Conservation (phyloP, 352 stramenopile species). For the Phytopythium mirpurense region DNA sequence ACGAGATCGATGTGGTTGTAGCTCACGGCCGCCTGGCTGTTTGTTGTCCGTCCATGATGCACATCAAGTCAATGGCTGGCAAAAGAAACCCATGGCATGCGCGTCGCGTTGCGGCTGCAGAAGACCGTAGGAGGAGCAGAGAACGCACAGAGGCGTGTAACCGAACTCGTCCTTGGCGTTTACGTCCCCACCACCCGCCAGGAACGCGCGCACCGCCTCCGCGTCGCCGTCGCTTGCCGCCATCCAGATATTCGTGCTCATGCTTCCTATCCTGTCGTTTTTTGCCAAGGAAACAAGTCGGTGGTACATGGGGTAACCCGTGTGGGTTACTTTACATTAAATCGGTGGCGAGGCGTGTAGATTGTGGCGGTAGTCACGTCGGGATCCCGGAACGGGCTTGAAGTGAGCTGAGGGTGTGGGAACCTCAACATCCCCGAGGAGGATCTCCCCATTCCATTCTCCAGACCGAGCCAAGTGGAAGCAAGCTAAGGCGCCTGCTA, state of each 20-base stretch:
- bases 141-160: conserved; percentile 58
- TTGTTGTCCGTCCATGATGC: neutral
- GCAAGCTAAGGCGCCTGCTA: neutral
- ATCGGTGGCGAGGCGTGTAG: neutral
- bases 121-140: neutral
- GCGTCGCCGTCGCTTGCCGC: conserved; percentile 55
- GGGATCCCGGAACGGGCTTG: neutral
- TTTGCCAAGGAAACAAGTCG: neutral
- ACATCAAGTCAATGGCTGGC: too few relatives aligned
- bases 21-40: conserved; percentile 61
- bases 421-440: neutral
- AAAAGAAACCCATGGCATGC: neutral
- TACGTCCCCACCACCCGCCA: conserved; percentile 34
- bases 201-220: conserved; percentile 41
- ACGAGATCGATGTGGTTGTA: conserved; percentile 64
- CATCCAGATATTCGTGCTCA: conserved; percentile 52
- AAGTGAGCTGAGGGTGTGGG: too few relatives aligned
- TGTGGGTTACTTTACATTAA: neutral
- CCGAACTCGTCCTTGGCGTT: conserved; percentile 63
- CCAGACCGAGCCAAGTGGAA: neutral
- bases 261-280: conserved; percentile 1
- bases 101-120: neutral
- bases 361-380: neutral
- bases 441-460: neutral
- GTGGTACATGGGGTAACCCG: too few relatives aligned